Conservation (phyloP, 2,329 filamentous ascomycete genomes). For the Hypoxylon sp. region DNA sequence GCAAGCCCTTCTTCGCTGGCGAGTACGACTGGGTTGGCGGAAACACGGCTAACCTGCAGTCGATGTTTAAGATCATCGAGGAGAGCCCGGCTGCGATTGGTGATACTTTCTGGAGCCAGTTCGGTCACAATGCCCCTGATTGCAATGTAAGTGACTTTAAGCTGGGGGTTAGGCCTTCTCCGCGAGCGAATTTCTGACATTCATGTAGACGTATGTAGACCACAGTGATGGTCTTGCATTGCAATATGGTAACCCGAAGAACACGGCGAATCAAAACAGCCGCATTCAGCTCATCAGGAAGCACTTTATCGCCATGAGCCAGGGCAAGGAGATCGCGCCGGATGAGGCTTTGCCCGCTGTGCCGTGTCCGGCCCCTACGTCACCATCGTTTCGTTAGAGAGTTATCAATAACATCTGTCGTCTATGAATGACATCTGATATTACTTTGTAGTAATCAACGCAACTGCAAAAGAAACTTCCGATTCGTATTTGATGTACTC, state of each 20-base stretch:
- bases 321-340: conserved; percentile 53
- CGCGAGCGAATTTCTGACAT: conserved; percentile 8
- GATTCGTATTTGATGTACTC: neutral
- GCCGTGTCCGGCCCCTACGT: conserved; percentile 56
- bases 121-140: conserved; percentile 61
- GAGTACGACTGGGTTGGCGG: conserved; percentile 64
- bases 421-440: neutral
- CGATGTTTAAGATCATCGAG: conserved; percentile 61
- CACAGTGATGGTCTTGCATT: conserved; percentile 63
- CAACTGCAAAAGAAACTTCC: neutral
- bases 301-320: conserved; percentile 61
- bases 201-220: conserved; percentile 59
- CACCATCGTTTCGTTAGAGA: conserved; percentile 23
- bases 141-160: conserved; percentile 57
- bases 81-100: conserved; percentile 57
- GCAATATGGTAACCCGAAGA: conserved; percentile 62
- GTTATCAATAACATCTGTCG: neutral
- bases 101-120: conserved; percentile 64
- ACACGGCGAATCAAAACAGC: conserved; percentile 56
- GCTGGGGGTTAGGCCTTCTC: neutral
- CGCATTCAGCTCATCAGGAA: conserved; percentile 61
- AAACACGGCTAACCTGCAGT: conserved; percentile 55
- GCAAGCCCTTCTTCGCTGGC: conserved; percentile 62
- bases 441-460: neutral
- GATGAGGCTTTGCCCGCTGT: conserved; percentile 58